Conservation (phyloP, 2,329 filamentous ascomycete genomes). For the Pseudohalonectria lignicola region DNA sequence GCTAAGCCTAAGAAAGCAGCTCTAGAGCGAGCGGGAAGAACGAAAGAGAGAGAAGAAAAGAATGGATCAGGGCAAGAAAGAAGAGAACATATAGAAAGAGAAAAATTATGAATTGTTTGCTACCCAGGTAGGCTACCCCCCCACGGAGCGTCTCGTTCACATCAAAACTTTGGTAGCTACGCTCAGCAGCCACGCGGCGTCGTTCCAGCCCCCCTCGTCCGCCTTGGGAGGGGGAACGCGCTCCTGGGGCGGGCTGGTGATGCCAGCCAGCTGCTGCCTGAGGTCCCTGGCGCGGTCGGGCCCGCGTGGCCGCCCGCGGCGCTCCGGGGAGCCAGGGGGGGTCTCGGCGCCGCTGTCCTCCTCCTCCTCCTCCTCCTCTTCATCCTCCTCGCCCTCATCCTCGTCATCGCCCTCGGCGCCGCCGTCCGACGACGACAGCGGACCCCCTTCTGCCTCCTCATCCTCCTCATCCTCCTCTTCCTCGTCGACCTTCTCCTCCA, state of each 20-base stretch:
- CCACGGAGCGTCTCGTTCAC: too few relatives aligned
- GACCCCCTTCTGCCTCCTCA: constrained; percentile 23
- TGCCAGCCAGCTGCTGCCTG: constrained; percentile 27
- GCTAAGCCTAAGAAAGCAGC: too few relatives aligned
- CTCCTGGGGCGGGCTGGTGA: constrained; percentile 29
- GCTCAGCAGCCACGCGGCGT: constrained; percentile 57
- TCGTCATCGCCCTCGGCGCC: constrained; percentile 27
- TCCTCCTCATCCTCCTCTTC: constrained; percentile 25
- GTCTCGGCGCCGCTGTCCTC: neutral
- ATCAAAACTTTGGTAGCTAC: constrained; percentile 53
- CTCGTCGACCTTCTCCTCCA: constrained; percentile 48
- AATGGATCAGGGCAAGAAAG: too few relatives aligned
- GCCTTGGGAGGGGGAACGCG: constrained; percentile 35
- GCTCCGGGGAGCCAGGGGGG: constrained; percentile 11
- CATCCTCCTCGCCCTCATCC: constrained; percentile 17
- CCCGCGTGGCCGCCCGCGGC: too few relatives aligned
- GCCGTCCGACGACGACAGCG: too few relatives aligned
- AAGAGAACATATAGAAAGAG: too few relatives aligned
- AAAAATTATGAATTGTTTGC: too few relatives aligned
- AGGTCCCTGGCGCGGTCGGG: too few relatives aligned
- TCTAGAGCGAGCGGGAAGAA: too few relatives aligned
- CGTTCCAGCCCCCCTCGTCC: constrained; percentile 52
- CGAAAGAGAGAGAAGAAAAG: too few relatives aligned
- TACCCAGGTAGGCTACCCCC: too few relatives aligned
- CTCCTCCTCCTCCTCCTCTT: constrained; percentile 6